phyloP scores from a whole-genome alignment of 208 protist genomes.

The Balamuthia mandrillaris region DNA sequence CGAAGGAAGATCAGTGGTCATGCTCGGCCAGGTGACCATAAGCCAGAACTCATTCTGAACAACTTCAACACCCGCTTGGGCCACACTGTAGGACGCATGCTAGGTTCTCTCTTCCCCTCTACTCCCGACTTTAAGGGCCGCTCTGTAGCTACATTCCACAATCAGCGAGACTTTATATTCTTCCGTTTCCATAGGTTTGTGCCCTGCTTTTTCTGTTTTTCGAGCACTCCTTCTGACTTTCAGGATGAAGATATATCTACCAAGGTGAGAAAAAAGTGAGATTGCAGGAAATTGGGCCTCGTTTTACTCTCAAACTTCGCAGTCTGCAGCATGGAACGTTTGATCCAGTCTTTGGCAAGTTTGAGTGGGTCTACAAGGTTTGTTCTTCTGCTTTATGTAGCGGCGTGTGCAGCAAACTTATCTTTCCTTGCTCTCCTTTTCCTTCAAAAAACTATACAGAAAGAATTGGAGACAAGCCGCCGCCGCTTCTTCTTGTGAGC shows the following conservation, averaged over 20 bases:
- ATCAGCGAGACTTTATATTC: constrained; percentile 88
- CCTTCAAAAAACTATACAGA: too few relatives aligned
- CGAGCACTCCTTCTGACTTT: background rate
- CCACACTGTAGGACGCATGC: background rate
- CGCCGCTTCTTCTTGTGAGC: too few relatives aligned
- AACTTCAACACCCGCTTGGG: constrained; percentile 77
- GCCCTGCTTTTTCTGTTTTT: background rate
- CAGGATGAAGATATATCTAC: constrained; percentile 78
- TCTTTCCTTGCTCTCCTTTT: too few relatives aligned
- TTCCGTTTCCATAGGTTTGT: constrained; percentile 79
- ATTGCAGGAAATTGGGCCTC: constrained; percentile 80
- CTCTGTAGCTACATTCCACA: constrained; percentile 80
- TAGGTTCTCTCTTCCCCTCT: constrained; percentile 10
- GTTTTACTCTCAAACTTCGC: constrained; percentile 81
- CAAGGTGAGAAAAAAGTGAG: constrained; percentile 59
- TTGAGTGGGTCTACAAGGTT: constrained; percentile 72
- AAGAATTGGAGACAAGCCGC: too few relatives aligned
- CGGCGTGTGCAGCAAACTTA: too few relatives aligned
- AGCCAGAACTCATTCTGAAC: constrained; percentile 82
- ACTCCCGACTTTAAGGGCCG: constrained; percentile 73
- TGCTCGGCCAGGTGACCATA: constrained; percentile 61
- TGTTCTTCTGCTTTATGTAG: background rate
- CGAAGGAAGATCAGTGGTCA: constrained; percentile 67
- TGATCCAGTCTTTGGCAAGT: constrained; percentile 74
- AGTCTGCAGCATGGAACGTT: constrained; percentile 79